phyloP scores from a whole-genome alignment of 345 rosid species.

The Raphanus raphanistrum region DNA sequence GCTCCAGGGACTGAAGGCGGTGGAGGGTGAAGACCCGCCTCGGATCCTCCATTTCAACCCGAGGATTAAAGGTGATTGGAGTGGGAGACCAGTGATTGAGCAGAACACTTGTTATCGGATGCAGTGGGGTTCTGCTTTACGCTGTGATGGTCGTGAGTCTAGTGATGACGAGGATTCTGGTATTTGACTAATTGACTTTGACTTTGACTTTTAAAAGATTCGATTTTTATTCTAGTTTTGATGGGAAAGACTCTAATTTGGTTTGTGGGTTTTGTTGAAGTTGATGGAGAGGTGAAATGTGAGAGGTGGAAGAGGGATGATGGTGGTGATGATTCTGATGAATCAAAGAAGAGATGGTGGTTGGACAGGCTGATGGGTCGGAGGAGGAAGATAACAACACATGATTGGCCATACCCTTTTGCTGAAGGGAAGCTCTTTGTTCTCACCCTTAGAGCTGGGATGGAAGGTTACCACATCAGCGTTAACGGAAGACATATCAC shows the following conservation, averaged over 20 bases:
- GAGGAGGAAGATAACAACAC: conserved; percentile 53
- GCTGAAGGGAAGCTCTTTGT: conserved; percentile 77
- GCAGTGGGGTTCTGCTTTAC: conserved; percentile 72
- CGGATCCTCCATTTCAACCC: conserved; percentile 73
- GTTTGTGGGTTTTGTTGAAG: conserved; percentile 35
- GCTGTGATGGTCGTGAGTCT: conserved; percentile 79
- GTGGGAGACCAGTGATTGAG: conserved; percentile 66
- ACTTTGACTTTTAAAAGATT: too few relatives aligned
- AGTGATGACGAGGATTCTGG: conserved; percentile 77
- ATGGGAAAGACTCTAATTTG: neutral
- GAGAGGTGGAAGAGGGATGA: conserved; percentile 75
- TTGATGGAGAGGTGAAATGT: conserved; percentile 85
- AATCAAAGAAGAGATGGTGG: conserved; percentile 86
- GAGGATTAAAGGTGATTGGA: conserved; percentile 74
- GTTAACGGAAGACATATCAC: conserved; percentile 90
- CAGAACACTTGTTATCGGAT: conserved; percentile 70
- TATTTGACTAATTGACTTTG: conserved; percentile 12
- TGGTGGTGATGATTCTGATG: conserved; percentile 53
- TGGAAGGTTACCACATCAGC: conserved; percentile 89
- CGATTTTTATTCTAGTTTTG: too few relatives aligned
- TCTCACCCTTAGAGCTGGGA: conserved; percentile 83
- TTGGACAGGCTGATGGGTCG: conserved; percentile 65
- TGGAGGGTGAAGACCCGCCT: conserved; percentile 72
- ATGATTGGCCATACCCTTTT: conserved; percentile 93
- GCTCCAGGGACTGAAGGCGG: conserved; percentile 62